A percentile compares a stretch with the other conserved stretches of the same genome.
Evolutionary conservation across 2,329 filamentous ascomycete species (phyloP).

Genomic region (Pseudogymnoascus sp.): DNA sequence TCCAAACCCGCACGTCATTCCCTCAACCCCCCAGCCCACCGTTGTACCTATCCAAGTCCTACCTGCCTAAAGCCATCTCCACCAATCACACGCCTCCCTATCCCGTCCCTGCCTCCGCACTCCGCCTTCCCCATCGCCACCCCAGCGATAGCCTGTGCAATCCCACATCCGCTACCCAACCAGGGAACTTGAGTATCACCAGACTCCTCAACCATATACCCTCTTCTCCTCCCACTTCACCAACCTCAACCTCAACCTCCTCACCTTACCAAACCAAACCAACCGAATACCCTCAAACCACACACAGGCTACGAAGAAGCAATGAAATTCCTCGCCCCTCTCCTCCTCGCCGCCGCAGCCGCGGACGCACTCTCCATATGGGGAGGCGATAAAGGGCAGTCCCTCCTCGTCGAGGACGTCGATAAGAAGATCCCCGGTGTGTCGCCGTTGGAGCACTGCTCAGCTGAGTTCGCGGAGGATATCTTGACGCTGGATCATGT

Average conservation of each 20-base stretch:
- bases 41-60: not conserved
- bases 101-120: not conserved
- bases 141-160: not conserved
- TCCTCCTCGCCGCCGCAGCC: conserved; percentile 27
- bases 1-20: not conserved
- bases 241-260: not conserved
- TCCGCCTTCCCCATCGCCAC: not conserved
- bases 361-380: conserved; percentile 34
- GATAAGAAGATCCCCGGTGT: conserved; percentile 60
- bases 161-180: not conserved
- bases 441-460: conserved; percentile 77
- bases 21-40: not conserved
- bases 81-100: not conserved
- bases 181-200: not conserved
- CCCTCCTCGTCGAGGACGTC: conserved; percentile 40
- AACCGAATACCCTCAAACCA: not conserved
- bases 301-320: not conserved
- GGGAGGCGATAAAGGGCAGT: conserved; percentile 32
- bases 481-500: conserved; percentile 71
- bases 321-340: conserved; percentile 26
- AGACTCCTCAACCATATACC: not conserved
- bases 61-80: not conserved
- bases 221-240: not conserved
- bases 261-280: not conserved
- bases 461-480: conserved; percentile 55